These are phyloP conservation scores for Lactuca saligna DNA, from an alignment of 129 eudicot species.

Conservation along the genomic window DNA sequence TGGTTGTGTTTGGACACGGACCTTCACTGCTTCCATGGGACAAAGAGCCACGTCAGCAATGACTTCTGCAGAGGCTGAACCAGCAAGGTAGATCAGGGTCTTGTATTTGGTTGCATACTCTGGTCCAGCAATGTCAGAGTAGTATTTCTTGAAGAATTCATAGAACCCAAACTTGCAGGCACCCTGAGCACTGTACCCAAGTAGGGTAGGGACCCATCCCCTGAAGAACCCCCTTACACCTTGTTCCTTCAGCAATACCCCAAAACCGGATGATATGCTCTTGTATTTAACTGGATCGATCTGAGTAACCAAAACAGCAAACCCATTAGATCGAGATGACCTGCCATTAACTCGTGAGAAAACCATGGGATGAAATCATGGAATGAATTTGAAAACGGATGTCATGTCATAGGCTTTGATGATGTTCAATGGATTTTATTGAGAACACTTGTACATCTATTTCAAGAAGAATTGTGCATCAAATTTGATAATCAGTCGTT, in stretches of 20 bases:
- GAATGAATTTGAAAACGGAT: neutral
- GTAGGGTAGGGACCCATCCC: constrained; percentile 83
- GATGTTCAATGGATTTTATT: neutral
- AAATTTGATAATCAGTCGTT: neutral
- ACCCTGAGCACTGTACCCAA: constrained; percentile 94
- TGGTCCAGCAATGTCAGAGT: constrained; percentile 88
- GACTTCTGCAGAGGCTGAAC: constrained; percentile 88
- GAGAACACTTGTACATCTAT: neutral
- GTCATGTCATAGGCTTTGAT: too few relatives aligned
- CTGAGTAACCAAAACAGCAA: constrained; percentile 39
- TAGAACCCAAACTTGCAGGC: constrained; percentile 93
- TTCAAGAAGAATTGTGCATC: neutral
- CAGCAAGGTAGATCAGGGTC: constrained; percentile 84
- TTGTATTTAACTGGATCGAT: constrained; percentile 81
- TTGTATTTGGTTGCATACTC: constrained; percentile 83
- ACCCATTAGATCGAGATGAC: constrained; percentile 10
- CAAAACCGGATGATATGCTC: constrained; percentile 85
- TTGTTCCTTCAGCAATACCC: constrained; percentile 72
- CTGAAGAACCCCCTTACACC: constrained; percentile 75
- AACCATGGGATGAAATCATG: neutral
- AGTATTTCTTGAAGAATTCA: constrained; percentile 88
- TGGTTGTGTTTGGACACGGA: constrained; percentile 95
- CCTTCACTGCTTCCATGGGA: constrained; percentile 90
- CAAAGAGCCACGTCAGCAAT: constrained; percentile 89
- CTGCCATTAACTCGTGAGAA: neutral